Evolutionary conservation across 176 grass and related monocot species (phyloP), one percentile per base, ranked within the genome.

Genomic region (Oryza australiensis): DNA sequence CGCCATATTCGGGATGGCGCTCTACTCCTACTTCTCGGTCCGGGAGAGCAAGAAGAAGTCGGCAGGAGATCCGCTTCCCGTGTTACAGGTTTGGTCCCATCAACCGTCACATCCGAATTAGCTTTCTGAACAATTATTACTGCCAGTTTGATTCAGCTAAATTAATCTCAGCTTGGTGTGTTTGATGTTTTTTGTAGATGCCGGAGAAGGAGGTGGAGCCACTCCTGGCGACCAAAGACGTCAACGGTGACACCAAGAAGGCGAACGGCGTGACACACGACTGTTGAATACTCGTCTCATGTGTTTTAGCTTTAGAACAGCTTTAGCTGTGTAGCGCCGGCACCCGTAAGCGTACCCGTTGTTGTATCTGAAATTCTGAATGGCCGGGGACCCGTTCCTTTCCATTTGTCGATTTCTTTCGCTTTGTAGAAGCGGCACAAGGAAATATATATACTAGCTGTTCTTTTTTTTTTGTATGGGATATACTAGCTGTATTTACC

Each of bases 1-100:
- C 12, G 94, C 94, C 82, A 97, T 97, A 62, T 92, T 94, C 68
- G 94, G 94, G 22, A 97, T 94, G 94, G 87, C 66, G 26, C 85
- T 97, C 27, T 97, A 97, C 82, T 97, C 94, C 70, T 90, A 88
- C 86, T 97, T 88, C 71, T 92, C 87, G 11, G 94, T 97, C 77
- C 46, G 76, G 14, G 91, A 94, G 89, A 83, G 82, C 79, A 97
- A 83, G 85, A 97, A 92, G 68, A 97, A 97, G 83, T 82, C 87
- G 12, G 79, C 81, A 0, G 70, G 75, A 29, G 89, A 94, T 26
- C 69, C 82, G 26, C 86, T 97, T 43, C 94, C 91, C 29, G 75
- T 94, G 37, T 88, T 87, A 24, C 94, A 97, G 90, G 94, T 97
- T 70, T 60, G 66, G 40, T 78, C 67, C 49, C 32, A 3, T 26